phyloP scores from a whole-genome alignment of 1,139 yeast species.

The Yamadazyma jaroonii region DNA sequence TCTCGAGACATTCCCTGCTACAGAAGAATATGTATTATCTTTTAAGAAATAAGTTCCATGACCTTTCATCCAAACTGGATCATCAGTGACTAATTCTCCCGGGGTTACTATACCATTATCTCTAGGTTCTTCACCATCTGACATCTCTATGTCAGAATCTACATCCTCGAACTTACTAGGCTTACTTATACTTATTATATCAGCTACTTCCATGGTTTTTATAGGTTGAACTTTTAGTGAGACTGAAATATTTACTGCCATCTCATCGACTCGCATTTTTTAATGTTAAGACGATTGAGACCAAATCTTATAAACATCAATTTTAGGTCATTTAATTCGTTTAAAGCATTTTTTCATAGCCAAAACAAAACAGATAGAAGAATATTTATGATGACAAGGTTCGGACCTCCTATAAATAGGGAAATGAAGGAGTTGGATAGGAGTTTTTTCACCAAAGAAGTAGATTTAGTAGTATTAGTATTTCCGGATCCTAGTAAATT shows the following conservation, averaged over 20 bases:
- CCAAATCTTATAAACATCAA: conserved; percentile 1
- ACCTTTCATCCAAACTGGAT: conserved; percentile 98
- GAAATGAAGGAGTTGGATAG: conserved; percentile 67
- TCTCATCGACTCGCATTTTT: conserved; percentile 4
- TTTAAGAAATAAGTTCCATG: conserved; percentile 89
- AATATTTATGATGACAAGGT: conserved; percentile 28
- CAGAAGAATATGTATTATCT: conserved; percentile 78
- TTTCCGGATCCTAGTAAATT: conserved; percentile 66
- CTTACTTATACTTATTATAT: conserved; percentile 38
- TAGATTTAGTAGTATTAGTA: conserved; percentile 63
- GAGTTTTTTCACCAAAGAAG: conserved; percentile 51
- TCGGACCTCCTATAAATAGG: conserved; percentile 67
- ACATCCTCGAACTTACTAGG: conserved; percentile 22
- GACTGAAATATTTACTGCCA: neutral
- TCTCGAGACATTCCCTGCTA: conserved; percentile 84
- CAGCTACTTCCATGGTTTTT: conserved; percentile 22
- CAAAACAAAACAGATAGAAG: conserved; percentile 26
- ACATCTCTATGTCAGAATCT: conserved; percentile 32
- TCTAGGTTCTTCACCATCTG: conserved; percentile 26
- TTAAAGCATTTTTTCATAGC: conserved; percentile 13
- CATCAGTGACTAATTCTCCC: conserved; percentile 95
- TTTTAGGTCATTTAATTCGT: conserved; percentile 6
- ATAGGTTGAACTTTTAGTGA: conserved; percentile 1
- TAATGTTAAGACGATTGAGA: conserved; percentile 10
- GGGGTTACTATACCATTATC: conserved; percentile 67